phyloP scores from a whole-genome alignment of 768 basidiomycete species.

The Vararia minispora region DNA sequence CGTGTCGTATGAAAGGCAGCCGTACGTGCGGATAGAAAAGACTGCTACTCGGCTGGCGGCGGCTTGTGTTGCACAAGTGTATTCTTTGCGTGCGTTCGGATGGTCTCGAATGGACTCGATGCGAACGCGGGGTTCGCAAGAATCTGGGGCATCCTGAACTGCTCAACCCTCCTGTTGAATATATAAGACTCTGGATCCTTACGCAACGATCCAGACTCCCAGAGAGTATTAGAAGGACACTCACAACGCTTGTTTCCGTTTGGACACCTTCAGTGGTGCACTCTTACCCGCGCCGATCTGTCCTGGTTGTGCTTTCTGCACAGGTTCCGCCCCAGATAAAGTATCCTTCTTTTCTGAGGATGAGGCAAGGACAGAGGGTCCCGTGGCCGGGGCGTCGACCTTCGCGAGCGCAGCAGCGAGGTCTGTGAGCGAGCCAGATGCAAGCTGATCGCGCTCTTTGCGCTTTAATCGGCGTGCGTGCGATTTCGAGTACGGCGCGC shows the following conservation, averaged over 20 bases:
- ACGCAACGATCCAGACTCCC: too few species aligned
- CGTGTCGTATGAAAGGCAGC: background rate
- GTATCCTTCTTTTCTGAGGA: too few species aligned
- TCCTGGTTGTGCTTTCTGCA: constrained; percentile 24
- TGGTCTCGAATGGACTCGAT: constrained; percentile 64
- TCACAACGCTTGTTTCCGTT: constrained; percentile 61
- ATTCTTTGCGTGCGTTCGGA: constrained; percentile 71
- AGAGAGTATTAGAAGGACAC: too few species aligned
- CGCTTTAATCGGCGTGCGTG: constrained; percentile 62
- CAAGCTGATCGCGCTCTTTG: constrained; percentile 38
- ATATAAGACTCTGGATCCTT: too few species aligned
- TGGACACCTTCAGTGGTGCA: constrained; percentile 43
- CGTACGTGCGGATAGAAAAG: background rate
- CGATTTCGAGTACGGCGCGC: constrained; percentile 56
- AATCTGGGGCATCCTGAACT: constrained; percentile 58
- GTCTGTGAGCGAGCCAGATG: constrained; percentile 22
- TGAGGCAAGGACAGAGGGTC: too few species aligned
- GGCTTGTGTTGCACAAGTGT: constrained; percentile 48
- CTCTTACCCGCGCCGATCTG: constrained; percentile 61
- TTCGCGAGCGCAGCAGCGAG: constrained; percentile 41
- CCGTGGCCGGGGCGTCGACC: constrained; percentile 24
- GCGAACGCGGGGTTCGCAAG: constrained; percentile 54
- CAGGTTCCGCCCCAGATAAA: constrained; percentile 13
- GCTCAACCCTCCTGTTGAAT: constrained; percentile 52
- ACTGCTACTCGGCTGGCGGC: constrained; percentile 1